Conservation (phyloP, 148 eudicot species). For the Suaeda aralocaspica region DNA sequence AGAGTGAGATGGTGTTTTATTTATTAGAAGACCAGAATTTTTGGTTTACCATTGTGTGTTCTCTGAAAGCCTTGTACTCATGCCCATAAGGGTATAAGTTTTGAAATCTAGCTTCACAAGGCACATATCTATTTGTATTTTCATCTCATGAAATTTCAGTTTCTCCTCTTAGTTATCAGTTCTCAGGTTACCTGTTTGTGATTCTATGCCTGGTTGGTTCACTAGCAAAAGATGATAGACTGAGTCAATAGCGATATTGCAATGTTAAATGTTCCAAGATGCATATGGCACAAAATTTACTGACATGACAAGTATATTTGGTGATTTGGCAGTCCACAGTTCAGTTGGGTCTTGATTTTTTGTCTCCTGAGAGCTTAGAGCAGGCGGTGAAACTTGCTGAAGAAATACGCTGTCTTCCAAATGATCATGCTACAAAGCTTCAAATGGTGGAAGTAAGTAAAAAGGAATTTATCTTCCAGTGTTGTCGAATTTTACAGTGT, state of each 20-base stretch:
- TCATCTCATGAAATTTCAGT: background rate
- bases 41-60: too few relatives aligned
- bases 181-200: background rate
- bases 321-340: constrained; percentile 69
- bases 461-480: constrained; percentile 8
- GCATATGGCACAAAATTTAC: background rate
- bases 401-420: constrained; percentile 87
- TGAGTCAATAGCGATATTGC: too few relatives aligned
- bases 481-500: background rate
- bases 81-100: too few relatives aligned
- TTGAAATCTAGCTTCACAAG: too few relatives aligned
- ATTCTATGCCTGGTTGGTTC: background rate
- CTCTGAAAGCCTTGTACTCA: too few relatives aligned
- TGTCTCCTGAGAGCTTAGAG: constrained; percentile 84
- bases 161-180: background rate
- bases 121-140: too few relatives aligned
- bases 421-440: constrained; percentile 83
- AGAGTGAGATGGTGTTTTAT: too few relatives aligned
- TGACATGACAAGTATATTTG: constrained; percentile 7
- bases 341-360: constrained; percentile 87
- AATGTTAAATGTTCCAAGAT: constrained; percentile 2
- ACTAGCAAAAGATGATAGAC: too few relatives aligned
- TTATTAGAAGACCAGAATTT: too few relatives aligned
- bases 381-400: constrained; percentile 68
- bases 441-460: constrained; percentile 80